Base-by-base conservation (phyloP, 345 rosid species). In the Corymbia maculata region DNA sequence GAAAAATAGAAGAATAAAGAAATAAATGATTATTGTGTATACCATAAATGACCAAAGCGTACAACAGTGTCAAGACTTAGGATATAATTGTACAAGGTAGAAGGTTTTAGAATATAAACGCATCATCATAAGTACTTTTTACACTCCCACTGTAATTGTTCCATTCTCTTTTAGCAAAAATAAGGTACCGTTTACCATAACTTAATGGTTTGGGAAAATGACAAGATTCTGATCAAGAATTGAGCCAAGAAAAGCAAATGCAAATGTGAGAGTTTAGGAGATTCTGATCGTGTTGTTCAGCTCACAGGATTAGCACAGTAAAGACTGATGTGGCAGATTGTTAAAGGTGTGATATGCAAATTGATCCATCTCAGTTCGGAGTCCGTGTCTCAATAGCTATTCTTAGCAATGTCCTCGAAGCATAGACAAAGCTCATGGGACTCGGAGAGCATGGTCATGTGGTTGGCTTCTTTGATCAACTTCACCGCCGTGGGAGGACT, bases 361-460 rank as follows among this genome's bases (percentile, higher is more conserved):
- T 57, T 57, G n/a, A 30, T 9, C 50, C 45, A 42, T 10, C 50
- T 30, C 50, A 80, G 85, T 42, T 44, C 36, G 21, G 17, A 19
- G 13, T 80, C 50, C 47, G 6, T 52, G 68, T 9, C 44, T 88
- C 88, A 88, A 6, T 55, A 5, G 85, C 52, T 87, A 30, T 89
- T 61, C 21, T 50, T 30, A 24, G 90, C 91, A 50, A 90, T 88
- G 8, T 92, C 89, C n/a, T 26, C 82, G 7, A 92, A 49, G 42
- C 86, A 59, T 52, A 45, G 86, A 85, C 42, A 59, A 75, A 92
- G 85, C 87, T 89, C 85, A 17, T 47, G 2, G 6, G 91, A 88
- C 52, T 91, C 55, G 1, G 93, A 93, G 26, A 93, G 88, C 90
- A 91, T 91, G 80, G 85, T 90, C 93, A 91, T 91, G 45, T 92